Evolutionary conservation across 78 protist genomes (phyloP).

Genomic region (Tieghemostelium lacteum): DNA sequence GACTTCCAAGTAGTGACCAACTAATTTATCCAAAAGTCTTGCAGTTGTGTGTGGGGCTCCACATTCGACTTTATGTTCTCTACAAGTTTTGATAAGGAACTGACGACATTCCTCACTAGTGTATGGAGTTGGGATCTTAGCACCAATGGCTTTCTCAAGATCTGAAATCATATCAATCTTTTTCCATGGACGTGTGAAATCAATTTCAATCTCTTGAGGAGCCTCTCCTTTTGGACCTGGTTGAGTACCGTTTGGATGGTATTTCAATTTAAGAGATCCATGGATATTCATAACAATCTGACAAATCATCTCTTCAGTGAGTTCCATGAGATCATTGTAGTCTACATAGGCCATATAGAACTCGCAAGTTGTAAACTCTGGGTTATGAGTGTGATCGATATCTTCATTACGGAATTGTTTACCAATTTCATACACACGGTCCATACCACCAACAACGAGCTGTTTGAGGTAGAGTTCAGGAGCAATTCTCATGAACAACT

Average conservation of each 20-base stretch:
- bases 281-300: slow-evolving; percentile 82
- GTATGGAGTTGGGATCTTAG: slow-evolving; percentile 79
- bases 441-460: slow-evolving; percentile 99
- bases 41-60: slow-evolving; percentile 97
- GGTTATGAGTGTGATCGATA: slow-evolving; percentile 99
- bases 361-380: slow-evolving; percentile 99
- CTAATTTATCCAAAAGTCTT: slow-evolving; percentile 98
- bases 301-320: slow-evolving; percentile 96
- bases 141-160: slow-evolving; percentile 87
- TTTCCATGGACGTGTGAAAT: slow-evolving; percentile 99
- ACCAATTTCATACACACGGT: slow-evolving; percentile 99
- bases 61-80: slow-evolving; percentile 90
- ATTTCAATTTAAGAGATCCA: slow-evolving; percentile 81
- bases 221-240: slow-evolving; percentile 85
- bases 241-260: no score
- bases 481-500: slow-evolving; percentile 99
- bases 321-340: slow-evolving; percentile 98
- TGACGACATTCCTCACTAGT: slow-evolving; percentile 75
- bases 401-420: slow-evolving; percentile 99
- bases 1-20: slow-evolving; percentile 95
- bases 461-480: slow-evolving; percentile 99
- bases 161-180: slow-evolving; percentile 93
- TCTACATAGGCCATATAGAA: slow-evolving; percentile 99
- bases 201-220: slow-evolving; percentile 83
- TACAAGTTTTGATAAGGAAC: slow-evolving; percentile 85